Base-by-base conservation (phyloP, 148 eudicot genomes). In the Polygonum maritimum region DNA sequence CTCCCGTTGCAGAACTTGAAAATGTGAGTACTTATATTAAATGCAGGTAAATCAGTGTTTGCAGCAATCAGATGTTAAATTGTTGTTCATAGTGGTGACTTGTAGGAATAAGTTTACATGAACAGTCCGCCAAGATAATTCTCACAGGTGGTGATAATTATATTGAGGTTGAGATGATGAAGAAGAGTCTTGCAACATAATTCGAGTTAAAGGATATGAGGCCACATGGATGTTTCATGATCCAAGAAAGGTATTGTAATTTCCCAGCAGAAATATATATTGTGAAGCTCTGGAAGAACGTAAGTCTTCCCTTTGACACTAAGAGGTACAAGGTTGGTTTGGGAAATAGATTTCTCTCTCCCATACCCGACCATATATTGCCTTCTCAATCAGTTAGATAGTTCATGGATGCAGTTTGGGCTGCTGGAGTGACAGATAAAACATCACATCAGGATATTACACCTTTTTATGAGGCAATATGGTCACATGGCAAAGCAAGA, bases 401-500 rank as follows among this genome's bases (percentile, higher is more conserved):
- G 7, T 39, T 39, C 41, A 39, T 2, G 41, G 6, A 39, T 39
- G 41, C 41, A 39, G 31, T 26, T 65, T 48, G 52, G 52, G 15
- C 52, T 0, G 3, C 2, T 48, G 14, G 2, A 48, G 3, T 48
- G 52, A 48, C 3, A 12, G 16, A 48, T 16, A 10, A 0, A 11
- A 12, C 16, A 48, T 48, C 16, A 2, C 12, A 15, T 48, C 16
- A 77, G 74, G 69, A 77, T 54, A 70, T 9, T 78, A 31, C n/a
- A 71, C 80, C 39, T 49, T 12, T 51, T 48, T 38, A 14, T 38
- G 38, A 69, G 74, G 67, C 39, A 49, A 51, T 45, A 1, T 71
- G 44, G 73, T 78, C 4, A 71, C 79, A 2, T 78, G 80, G 73
- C 36, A 14, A 35, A 79, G 77, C 10, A 79, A 79, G 69, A 73